Percentiles rank a stretch among this genome's conserved stretches.
Evolutionary conservation across 192 early-diverging fungal species (phyloP).

Genomic region (Backusella parvicylindrica): DNA sequence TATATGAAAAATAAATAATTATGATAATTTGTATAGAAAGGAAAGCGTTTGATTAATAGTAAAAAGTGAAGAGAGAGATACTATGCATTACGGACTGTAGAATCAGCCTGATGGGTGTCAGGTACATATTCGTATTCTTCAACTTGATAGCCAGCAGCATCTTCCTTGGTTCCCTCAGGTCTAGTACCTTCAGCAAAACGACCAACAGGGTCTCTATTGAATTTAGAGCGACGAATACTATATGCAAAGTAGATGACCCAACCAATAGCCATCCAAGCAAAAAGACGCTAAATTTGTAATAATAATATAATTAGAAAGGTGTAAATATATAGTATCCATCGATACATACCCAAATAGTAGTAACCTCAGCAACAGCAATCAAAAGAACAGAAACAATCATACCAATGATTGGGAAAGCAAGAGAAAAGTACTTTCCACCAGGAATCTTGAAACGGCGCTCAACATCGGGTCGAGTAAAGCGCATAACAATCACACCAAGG

Average conservation of each 20-base stretch:
- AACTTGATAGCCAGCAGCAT: slow-evolving; percentile 5
- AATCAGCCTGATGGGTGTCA: neutral
- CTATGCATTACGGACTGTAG: neutral
- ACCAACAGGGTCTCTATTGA: slow-evolving; percentile 41
- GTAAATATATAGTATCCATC: neutral
- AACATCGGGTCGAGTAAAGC: slow-evolving; percentile 72
- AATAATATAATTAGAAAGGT: neutral
- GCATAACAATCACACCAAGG: slow-evolving; percentile 70
- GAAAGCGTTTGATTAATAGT: neutral
- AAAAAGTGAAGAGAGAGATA: neutral
- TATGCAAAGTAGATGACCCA: slow-evolving; percentile 68
- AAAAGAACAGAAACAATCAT: slow-evolving; percentile 57
- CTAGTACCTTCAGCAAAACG: slow-evolving; percentile 11
- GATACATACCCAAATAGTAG: slow-evolving; percentile 49
- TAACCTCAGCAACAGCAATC: slow-evolving; percentile 59
- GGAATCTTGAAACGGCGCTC: slow-evolving; percentile 73
- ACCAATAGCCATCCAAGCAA: slow-evolving; percentile 78
- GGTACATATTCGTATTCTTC: slow-evolving; percentile 7
- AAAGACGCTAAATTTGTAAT: slow-evolving; percentile 43
- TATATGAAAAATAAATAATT: neutral
- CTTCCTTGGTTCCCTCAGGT: neutral
- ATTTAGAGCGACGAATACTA: slow-evolving; percentile 59
- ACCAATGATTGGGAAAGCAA: slow-evolving; percentile 62
- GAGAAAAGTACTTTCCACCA: slow-evolving; percentile 35
- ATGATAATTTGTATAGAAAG: neutral